A percentile compares a stretch with the other conserved stretches of the same genome.
phyloP scores from a whole-genome alignment of 139 green algal species.

The Closterium sp. region DNA sequence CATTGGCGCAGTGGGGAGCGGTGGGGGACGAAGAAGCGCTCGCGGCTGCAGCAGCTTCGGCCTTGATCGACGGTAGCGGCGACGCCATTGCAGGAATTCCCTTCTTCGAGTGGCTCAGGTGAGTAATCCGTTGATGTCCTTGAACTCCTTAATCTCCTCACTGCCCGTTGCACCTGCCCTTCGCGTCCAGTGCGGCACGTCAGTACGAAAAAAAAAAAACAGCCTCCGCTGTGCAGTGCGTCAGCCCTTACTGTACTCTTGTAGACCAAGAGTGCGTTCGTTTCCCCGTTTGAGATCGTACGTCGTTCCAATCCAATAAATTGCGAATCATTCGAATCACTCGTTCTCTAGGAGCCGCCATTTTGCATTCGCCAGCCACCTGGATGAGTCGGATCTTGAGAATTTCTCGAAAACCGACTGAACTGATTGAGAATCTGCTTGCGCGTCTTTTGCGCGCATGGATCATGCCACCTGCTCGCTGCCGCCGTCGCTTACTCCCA shows the following conservation, averaged over 20 bases:
- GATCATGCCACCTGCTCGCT: too few species aligned
- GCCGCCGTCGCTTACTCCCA: too few species aligned
- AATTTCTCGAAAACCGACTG: too few species aligned
- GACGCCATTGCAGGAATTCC: constrained; percentile 8
- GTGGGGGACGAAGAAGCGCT: neutral
- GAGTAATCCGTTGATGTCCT: neutral
- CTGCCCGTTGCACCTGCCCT: neutral
- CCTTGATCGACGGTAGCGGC: neutral
- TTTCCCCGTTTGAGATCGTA: too few species aligned
- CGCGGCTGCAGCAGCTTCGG: neutral
- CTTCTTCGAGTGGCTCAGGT: constrained; percentile 2
- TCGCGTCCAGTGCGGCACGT: too few species aligned
- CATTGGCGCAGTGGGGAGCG: neutral
- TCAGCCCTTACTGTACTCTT: neutral
- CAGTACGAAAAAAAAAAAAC: neutral
- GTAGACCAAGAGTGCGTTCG: neutral
- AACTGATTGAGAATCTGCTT: too few species aligned
- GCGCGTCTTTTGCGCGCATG: too few species aligned
- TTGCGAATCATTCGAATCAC: too few species aligned
- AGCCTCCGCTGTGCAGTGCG: neutral
- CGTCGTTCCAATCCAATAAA: too few species aligned
- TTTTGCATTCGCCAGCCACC: too few species aligned
- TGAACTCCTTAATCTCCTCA: neutral
- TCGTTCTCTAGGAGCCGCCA: too few species aligned
- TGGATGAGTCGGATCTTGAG: too few species aligned